phyloP scores from a whole-genome alignment of 495 filamentous ascomycete species.

The Neurospora tetrasperma region DNA sequence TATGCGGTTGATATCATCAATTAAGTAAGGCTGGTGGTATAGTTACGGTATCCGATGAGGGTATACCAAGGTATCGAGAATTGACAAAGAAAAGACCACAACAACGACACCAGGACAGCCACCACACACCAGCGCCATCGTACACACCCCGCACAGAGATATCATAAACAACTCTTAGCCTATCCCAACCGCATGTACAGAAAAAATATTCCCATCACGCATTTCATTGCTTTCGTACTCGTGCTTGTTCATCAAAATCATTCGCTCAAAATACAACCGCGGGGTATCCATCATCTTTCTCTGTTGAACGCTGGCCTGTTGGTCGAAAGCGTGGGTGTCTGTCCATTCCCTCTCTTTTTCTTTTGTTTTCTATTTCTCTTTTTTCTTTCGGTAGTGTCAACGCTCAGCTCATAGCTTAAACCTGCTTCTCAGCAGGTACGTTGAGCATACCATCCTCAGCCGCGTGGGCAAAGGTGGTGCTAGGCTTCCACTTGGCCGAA shows the following conservation, averaged over 20 bases:
- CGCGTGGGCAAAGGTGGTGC: constrained; percentile 49
- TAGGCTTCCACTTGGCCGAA: constrained; percentile 60
- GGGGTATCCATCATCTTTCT: background rate
- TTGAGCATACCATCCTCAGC: constrained; percentile 7
- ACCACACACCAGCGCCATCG: background rate
- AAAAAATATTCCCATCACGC: background rate
- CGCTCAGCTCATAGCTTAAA: background rate
- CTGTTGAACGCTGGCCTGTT: background rate
- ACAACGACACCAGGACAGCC: background rate
- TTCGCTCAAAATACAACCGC: background rate
- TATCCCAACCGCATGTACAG: background rate
- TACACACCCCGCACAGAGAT: too few relatives aligned
- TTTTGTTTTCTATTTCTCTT: background rate
- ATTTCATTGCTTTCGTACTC: background rate
- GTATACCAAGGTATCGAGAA: background rate
- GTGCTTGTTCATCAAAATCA: background rate
- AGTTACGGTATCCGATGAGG: background rate
- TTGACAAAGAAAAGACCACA: background rate
- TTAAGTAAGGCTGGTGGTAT: background rate
- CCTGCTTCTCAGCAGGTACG: background rate
- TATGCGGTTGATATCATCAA: background rate
- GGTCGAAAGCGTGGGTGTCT: background rate
- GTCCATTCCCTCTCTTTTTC: background rate
- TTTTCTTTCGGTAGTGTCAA: background rate
- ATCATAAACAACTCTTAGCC: too few relatives aligned